These are phyloP conservation scores for Purshia tridentata DNA, from an alignment of 306 rosid species.

Conservation along the genomic window DNA sequence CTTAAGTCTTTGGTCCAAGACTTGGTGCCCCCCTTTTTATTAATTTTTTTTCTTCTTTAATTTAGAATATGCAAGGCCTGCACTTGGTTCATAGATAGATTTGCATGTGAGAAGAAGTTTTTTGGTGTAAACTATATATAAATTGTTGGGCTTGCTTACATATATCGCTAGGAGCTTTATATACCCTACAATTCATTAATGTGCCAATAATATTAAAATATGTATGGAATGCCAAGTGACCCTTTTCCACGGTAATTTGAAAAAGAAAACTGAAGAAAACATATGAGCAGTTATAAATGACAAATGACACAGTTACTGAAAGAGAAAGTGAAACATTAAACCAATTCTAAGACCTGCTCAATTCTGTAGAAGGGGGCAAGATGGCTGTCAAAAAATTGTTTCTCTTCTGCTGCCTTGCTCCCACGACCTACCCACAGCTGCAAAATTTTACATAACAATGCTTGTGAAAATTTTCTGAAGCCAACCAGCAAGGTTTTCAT, in stretches of 20 bases:
- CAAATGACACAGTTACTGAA: background rate
- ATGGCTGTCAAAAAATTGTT: slow-evolving; percentile 77
- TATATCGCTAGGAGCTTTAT: background rate
- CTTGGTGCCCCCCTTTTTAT: no score
- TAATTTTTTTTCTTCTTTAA: no score
- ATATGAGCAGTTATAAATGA: background rate
- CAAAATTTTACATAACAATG: slow-evolving; percentile 33
- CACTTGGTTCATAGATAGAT: no score
- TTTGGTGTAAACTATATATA: no score
- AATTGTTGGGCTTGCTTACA: no score
- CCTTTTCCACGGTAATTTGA: background rate
- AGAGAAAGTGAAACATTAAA: slow-evolving; percentile 9
- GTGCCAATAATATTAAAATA: background rate
- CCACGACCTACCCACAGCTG: slow-evolving; percentile 97
- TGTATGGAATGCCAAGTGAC: background rate
- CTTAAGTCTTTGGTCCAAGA: no score
- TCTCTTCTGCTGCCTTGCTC: slow-evolving; percentile 93
- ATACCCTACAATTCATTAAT: background rate
- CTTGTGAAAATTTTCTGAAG: background rate
- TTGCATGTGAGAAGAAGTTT: no score
- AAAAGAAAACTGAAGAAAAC: background rate
- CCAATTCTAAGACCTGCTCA: slow-evolving; percentile 61
- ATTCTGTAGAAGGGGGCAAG: slow-evolving; percentile 97
- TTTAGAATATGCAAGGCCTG: no score
- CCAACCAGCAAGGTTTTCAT: background rate